Evolutionary conservation across 2,329 filamentous ascomycete species (phyloP), one percentile per base, ranked within the genome.

Genomic region (Colletotrichum sp.): DNA sequence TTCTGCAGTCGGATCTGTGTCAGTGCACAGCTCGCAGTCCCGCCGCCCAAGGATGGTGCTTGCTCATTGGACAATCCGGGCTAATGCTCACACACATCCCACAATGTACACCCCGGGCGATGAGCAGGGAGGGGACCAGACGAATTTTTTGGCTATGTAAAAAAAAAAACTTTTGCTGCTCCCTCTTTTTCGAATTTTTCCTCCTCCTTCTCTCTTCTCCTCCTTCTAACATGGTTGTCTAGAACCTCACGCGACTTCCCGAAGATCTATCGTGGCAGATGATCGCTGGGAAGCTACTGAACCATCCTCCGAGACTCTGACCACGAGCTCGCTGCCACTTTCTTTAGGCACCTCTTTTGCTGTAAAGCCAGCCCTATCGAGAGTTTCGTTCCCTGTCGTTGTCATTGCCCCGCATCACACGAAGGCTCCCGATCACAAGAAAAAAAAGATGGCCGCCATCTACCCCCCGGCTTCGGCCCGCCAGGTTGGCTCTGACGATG

Each of bases 391-490:
- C 26, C 66, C 55, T 60, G 71, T 74, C 57, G 68, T 70, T 64
- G n/a, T 36, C 30, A 36, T 70, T 71, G 68, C 77, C 68, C 75
- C 75, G 68, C 68, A 75, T 34, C 55, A 48, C 34, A 52, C 57
- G 68, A 62, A 70, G 52, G 59, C 52, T 55, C 12, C 48, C 57
- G 26, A 36, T 39, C 34, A 64, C 32, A 22, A 59, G 26, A 59
- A 26, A 28, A 67, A 68, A 76, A 80, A 69, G 79, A 87, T 86
- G 84, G 80, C 82, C 75, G 77, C 81, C 71, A 78, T 88, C 78
- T 82, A 81, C 75, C 86, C 89, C 64, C 93, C 93, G 64, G 92
- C 93, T 78, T 90, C 92, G 79, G 90, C 92, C 80, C 90, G 90
- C 81, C 87, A 92, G 78, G 85, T 88, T 78, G 88, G 86, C 78